Base-by-base conservation (phyloP, 1,284 basidiomycete species). In the Malassezia psittaci region DNA sequence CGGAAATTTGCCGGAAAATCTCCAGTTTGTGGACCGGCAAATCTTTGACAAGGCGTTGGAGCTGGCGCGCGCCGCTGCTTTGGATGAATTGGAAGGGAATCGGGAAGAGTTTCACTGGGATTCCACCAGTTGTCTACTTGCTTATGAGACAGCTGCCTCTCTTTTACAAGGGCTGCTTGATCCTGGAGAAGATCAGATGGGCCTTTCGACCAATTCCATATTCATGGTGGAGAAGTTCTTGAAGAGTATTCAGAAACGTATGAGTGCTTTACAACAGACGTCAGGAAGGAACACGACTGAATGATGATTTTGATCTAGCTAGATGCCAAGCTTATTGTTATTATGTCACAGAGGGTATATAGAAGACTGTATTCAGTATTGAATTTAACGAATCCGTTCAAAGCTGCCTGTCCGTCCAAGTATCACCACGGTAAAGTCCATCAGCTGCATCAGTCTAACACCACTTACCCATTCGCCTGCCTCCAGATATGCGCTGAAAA, bases 81-180 rank as follows among this genome's bases (percentile, higher is more conserved):
- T 86, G 29, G 88, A 90, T 69, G 93, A 98, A 72, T 80, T 96
- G 0, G 79, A 87, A 19, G 69, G 67, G 51, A 68, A 72, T 35
- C 62, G 64, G n/a, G 36, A 34, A 10, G 60, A 63, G 7, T 60
- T 60, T 2, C 44, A 49, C 21, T 85, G 88, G 18, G 86, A 90
- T 62, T 67, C 77, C 4, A 53, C 69, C 29, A 85, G 87, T 64
- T 94, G 90, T 71, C 86, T 94, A 77, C 85, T 86, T 68, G 80
- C 91, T 36, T 98, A 98, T 77, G 91, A 96, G 72, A 89, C 89
- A 60, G 89, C 90, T 0, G 76, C 94, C 16, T 93, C 88, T 86
- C 86, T 91, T 72, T 78, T 98, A 24, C 87, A 88, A 63, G 86
- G 89, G 0, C 79, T 96, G 5, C 84, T 93, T 67, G 93, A 98